Percentiles rank a stretch among this genome's conserved stretches.
phyloP scores from a whole-genome alignment of 2,329 filamentous ascomycete genomes.

The Aspergillus spinulosporus region DNA sequence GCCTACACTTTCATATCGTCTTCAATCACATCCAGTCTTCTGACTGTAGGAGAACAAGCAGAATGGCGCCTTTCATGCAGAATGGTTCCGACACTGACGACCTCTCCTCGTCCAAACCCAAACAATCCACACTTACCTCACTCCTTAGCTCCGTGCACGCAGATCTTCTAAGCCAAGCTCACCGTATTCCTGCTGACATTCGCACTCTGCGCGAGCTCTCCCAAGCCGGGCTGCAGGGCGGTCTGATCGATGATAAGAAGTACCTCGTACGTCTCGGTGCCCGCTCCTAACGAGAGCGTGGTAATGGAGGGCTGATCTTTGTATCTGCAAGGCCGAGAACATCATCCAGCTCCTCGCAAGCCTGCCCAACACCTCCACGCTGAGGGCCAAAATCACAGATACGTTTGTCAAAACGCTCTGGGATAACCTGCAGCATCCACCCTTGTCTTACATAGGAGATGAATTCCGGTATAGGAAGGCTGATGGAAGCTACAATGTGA shows the following conservation, averaged over 20 bases:
- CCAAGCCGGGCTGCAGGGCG: constrained; percentile 8
- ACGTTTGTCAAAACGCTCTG: constrained; percentile 55
- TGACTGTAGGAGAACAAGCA: background rate
- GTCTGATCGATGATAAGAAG: constrained; percentile 15
- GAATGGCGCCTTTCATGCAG: background rate
- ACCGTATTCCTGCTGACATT: constrained; percentile 11
- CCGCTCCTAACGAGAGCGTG: background rate
- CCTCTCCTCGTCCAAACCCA: background rate
- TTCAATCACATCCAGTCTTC: background rate
- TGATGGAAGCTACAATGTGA: constrained; percentile 44
- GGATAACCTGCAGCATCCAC: constrained; percentile 57
- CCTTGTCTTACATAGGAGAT: constrained; percentile 44
- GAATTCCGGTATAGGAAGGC: constrained; percentile 36
- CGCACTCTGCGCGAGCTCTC: constrained; percentile 6
- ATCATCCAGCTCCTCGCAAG: constrained; percentile 13
- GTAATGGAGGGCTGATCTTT: no score
- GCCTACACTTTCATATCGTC: background rate
- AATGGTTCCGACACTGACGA: background rate
- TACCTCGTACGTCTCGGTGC: constrained; percentile 7
- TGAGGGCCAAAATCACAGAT: constrained; percentile 46
- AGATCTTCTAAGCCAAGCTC: constrained; percentile 16
- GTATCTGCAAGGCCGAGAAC: constrained; percentile 38
- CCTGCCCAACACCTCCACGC: constrained; percentile 12
- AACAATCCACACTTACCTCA: background rate
- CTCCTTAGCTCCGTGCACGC: constrained; percentile 4